phyloP scores from a whole-genome alignment of 2,329 filamentous ascomycete genomes.

The Ceratocystiopsis sp. region DNA sequence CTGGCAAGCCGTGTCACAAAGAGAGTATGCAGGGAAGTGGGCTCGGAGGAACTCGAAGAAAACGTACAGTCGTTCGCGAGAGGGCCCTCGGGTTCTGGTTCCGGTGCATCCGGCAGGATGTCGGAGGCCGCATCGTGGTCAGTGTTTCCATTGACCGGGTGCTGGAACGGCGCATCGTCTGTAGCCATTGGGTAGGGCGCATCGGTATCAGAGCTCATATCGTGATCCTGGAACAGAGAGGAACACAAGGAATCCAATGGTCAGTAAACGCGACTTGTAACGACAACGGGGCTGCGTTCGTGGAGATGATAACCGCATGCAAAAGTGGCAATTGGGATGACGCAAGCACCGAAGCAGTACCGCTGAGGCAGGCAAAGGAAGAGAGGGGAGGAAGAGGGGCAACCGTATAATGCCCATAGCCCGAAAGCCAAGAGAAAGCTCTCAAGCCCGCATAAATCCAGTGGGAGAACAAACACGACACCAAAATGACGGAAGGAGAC shows the following conservation, averaged over 20 bases:
- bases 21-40: neutral
- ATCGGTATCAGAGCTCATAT: constrained; percentile 22
- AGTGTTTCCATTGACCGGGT: constrained; percentile 24
- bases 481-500: too few relatives aligned
- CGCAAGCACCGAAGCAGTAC: too few relatives aligned
- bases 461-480: too few relatives aligned
- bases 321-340: too few relatives aligned
- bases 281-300: too few relatives aligned
- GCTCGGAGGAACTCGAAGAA: neutral
- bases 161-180: constrained; percentile 24
- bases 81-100: constrained; percentile 29
- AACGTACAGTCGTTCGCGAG: constrained; percentile 37
- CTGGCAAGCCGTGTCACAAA: too few relatives aligned
- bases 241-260: constrained; percentile 12
- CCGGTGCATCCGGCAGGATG: constrained; percentile 34
- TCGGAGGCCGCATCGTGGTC: constrained; percentile 37
- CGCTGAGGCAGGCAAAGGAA: too few relatives aligned
- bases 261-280: neutral
- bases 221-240: constrained; percentile 23
- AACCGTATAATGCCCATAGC: too few relatives aligned
- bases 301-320: too few relatives aligned
- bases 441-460: too few relatives aligned
- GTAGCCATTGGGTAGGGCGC: constrained; percentile 39
- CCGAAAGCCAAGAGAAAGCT: too few relatives aligned
- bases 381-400: too few relatives aligned